Percentiles rank a stretch among this genome's conserved stretches.
Conservation (phyloP, 805 yeast genomes). For the Sungouiozyma ichnusensis region DNA sequence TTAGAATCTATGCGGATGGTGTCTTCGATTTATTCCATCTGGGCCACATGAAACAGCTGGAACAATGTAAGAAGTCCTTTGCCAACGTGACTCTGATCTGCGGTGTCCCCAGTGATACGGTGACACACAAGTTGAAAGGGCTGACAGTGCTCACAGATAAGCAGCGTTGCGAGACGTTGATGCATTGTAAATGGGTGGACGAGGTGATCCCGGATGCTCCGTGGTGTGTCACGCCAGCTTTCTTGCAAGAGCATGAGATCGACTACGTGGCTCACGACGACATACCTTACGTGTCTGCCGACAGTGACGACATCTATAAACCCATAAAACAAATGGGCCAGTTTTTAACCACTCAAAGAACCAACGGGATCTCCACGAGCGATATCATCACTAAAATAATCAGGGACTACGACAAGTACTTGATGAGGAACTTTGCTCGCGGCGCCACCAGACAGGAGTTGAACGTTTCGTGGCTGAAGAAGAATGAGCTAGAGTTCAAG, state of each 20-base stretch:
- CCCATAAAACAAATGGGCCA: conserved; percentile 86
- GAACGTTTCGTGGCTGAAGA: conserved; percentile 94
- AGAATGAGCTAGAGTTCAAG: conserved; percentile 89
- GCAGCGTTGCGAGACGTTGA: conserved; percentile 83
- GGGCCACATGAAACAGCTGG: conserved; percentile 96
- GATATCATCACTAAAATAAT: conserved; percentile 93
- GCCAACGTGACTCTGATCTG: conserved; percentile 77
- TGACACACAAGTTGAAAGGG: conserved; percentile 88
- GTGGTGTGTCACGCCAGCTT: conserved; percentile 84
- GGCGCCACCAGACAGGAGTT: conserved; percentile 95
- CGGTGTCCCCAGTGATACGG: conserved; percentile 84
- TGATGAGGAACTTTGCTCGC: conserved; percentile 94
- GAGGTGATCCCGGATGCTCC: conserved; percentile 93
- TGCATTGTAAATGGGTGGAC: conserved; percentile 95
- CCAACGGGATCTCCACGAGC: conserved; percentile 92
- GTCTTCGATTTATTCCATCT: conserved; percentile 93
- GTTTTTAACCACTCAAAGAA: conserved; percentile 90
- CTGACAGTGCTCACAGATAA: conserved; percentile 80
- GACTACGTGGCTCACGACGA: conserved; percentile 98
- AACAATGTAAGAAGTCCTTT: conserved; percentile 89
- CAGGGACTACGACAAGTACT: conserved; percentile 89
- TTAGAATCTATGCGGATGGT: conserved; percentile 96
- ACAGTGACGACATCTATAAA: conserved; percentile 80
- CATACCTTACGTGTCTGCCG: conserved; percentile 85
- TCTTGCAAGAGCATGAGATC: conserved; percentile 65